These are phyloP conservation scores for Parastagonospora nodorum DNA, from an alignment of 2,329 filamentous ascomycete species.

Conservation along the genomic window DNA sequence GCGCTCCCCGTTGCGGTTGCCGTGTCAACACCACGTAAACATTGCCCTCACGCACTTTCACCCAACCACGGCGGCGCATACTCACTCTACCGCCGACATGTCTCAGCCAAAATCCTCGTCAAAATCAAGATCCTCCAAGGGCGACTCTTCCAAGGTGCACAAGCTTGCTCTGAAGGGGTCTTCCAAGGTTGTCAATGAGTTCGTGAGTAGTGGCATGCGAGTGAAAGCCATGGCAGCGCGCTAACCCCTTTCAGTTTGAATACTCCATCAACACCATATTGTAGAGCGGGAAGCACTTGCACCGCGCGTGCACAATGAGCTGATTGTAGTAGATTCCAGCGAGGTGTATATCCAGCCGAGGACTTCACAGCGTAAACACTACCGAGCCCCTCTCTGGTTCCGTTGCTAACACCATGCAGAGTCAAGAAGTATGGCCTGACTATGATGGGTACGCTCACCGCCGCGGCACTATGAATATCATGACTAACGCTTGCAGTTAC, in stretches of 20 bases:
- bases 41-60: constrained; percentile 9
- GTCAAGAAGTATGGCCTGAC: constrained; percentile 99
- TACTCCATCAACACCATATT: constrained; percentile 98
- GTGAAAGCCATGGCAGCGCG: background rate
- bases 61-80: constrained; percentile 6
- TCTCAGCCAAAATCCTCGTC: constrained; percentile 38
- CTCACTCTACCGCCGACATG: constrained; percentile 24
- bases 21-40: constrained; percentile 40
- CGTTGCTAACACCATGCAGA: constrained; percentile 44
- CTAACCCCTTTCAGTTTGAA: constrained; percentile 69
- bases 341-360: constrained; percentile 83
- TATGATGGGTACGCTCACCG: constrained; percentile 73
- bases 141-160: constrained; percentile 85
- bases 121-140: constrained; percentile 50
- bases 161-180: constrained; percentile 88
- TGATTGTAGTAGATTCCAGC: constrained; percentile 71
- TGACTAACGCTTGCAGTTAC: constrained; percentile 64
- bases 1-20: constrained; percentile 23
- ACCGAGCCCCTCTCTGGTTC: background rate
- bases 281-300: constrained; percentile 55
- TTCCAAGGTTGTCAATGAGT: constrained; percentile 90
- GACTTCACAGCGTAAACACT: constrained; percentile 84
- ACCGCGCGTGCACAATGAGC: background rate
- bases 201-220: constrained; percentile 65
- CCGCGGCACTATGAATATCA: background rate